Evolutionary conservation across 345 rosid genomes (phyloP).

Genomic region (sweet orange (Citrus sinensis)): DVS_A1.0 CM039166.1:16185501-16186000

Average conservation of each 20-base stretch:
- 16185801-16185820: conserved; percentile 91
- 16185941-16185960: background rate
- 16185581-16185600: conserved; percentile 73
- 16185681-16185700: background rate
- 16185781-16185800: conserved; percentile 97
- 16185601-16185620: conserved; percentile 91
- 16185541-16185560: background rate
- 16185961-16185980: background rate
- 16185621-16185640: conserved; percentile 97
- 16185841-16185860: conserved; percentile 1
- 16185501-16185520: background rate
- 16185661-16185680: conserved; percentile 14
- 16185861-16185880: background rate
- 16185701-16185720: background rate
- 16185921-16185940: background rate
- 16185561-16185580: conserved; percentile 47
- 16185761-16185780: conserved; percentile 94
- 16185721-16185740: conserved; percentile 34
- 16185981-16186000: background rate
- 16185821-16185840: conserved; percentile 79
- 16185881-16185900: background rate
- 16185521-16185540: background rate
- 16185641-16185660: conserved; percentile 95
- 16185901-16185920: background rate
- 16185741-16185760: conserved; percentile 97